These are phyloP conservation scores for Erythrobasidium yunnanense DNA, from an alignment of 768 basidiomycete species.

Conservation along the genomic window DNA sequence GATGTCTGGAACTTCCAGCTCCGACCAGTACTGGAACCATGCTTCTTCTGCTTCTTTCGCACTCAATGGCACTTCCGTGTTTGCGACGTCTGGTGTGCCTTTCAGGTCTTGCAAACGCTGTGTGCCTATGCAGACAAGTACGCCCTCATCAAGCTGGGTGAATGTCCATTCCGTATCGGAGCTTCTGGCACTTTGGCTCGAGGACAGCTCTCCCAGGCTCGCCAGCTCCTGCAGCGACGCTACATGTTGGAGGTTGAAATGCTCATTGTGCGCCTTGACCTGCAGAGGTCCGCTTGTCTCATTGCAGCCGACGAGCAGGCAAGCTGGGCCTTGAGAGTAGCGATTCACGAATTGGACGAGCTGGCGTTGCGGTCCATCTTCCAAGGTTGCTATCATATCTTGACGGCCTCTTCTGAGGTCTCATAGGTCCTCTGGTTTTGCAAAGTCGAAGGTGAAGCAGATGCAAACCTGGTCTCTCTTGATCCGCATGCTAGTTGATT, in stretches of 20 bases:
- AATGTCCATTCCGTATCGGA: neutral
- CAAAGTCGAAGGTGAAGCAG: too few relatives aligned
- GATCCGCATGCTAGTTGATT: too few relatives aligned
- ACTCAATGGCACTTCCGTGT: neutral
- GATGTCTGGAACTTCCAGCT: neutral
- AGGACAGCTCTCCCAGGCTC: neutral
- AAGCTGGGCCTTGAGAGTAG: neutral
- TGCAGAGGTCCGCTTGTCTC: neutral
- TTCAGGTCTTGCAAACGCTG: neutral
- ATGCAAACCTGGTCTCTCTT: too few relatives aligned
- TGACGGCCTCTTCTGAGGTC: neutral
- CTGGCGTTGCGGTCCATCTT: neutral
- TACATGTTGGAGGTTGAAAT: neutral
- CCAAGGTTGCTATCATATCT: neutral
- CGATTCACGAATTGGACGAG: neutral
- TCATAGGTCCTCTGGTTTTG: too few relatives aligned
- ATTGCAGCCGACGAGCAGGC: neutral
- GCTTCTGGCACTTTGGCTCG: neutral
- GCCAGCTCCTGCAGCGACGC: neutral
- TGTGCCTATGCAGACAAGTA: neutral
- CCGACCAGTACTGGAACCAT: constrained; percentile 3
- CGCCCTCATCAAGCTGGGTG: neutral
- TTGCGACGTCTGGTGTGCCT: neutral
- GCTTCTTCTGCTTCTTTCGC: neutral
- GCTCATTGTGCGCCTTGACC: neutral